Evolutionary conservation across 179 eudicot genomes (phyloP).

Genomic region (Corrigiola litoralis): DNA sequence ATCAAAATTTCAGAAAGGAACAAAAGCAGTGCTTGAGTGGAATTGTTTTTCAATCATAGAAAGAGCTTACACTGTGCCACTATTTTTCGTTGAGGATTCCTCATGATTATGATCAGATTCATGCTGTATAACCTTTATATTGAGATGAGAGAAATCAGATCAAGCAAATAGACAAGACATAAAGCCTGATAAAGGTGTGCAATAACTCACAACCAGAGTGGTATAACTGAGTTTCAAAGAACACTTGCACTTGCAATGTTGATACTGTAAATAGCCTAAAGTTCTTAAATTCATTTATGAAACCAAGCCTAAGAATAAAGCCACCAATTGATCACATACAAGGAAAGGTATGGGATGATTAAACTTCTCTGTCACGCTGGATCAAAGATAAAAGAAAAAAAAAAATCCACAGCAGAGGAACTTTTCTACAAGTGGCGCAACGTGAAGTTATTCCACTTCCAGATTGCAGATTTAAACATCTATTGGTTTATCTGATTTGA

Average conservation of each 20-base stretch:
- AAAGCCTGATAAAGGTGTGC: too few relatives aligned
- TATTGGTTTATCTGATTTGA: neutral
- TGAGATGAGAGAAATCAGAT: neutral
- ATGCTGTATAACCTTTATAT: slow-evolving; percentile 39
- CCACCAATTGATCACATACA: neutral
- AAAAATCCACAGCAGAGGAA: too few relatives aligned
- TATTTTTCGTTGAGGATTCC: slow-evolving; percentile 42
- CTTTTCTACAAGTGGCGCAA: neutral
- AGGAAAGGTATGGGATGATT: neutral
- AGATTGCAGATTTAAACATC: neutral
- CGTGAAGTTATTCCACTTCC: neutral
- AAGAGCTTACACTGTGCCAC: slow-evolving; percentile 52
- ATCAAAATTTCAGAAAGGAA: neutral
- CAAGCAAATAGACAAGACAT: neutral
- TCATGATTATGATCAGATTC: slow-evolving; percentile 32
- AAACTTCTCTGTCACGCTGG: neutral
- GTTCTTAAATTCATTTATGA: neutral
- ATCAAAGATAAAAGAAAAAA: neutral
- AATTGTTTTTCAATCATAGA: neutral
- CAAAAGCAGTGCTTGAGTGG: neutral
- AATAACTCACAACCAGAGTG: neutral
- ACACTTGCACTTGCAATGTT: too few relatives aligned
- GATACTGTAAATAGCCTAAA: too few relatives aligned
- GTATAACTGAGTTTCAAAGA: neutral
- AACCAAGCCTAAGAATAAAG: neutral